These are phyloP conservation scores for Diutina neorugosa DNA, from an alignment of 1,139 yeast species.

Conservation along the genomic window DNA sequence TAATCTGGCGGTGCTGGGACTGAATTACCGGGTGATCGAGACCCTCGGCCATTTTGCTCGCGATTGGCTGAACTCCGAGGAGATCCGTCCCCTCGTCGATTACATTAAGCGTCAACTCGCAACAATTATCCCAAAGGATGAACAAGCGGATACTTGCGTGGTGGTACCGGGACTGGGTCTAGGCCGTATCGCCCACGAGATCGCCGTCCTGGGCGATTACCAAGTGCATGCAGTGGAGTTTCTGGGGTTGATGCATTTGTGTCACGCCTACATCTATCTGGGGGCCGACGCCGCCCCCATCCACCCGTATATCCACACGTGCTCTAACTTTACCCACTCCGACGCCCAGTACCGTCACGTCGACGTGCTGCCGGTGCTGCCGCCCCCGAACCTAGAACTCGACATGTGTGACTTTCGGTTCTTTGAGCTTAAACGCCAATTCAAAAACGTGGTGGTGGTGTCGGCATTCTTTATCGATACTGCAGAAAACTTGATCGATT, in stretches of 20 bases:
- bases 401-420: slow-evolving; percentile 55
- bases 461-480: slow-evolving; percentile 78
- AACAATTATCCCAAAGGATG: slow-evolving; percentile 14
- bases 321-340: slow-evolving; percentile 43
- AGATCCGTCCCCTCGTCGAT: slow-evolving; percentile 38
- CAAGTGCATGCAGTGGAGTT: slow-evolving; percentile 60
- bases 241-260: slow-evolving; percentile 57
- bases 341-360: background rate
- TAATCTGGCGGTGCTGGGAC: slow-evolving; percentile 6
- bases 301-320: slow-evolving; percentile 60
- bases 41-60: slow-evolving; percentile 61
- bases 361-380: slow-evolving; percentile 3
- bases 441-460: slow-evolving; percentile 45
- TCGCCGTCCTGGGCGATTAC: slow-evolving; percentile 26
- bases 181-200: slow-evolving; percentile 57
- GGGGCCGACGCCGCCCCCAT: slow-evolving; percentile 14
- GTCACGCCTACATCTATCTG: slow-evolving; percentile 43
- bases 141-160: slow-evolving; percentile 29
- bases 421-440: slow-evolving; percentile 22
- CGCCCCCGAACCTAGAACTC: slow-evolving; percentile 38
- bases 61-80: slow-evolving; percentile 50
- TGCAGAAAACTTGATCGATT: slow-evolving; percentile 69
- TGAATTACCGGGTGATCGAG: slow-evolving; percentile 52
- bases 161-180: slow-evolving; percentile 74
- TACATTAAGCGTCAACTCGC: slow-evolving; percentile 31